A percentile compares a stretch with the other conserved stretches of the same genome.
Evolutionary conservation across 495 filamentous ascomycete species (phyloP).

Genomic region (Pyrenopolyporus hunteri): DNA sequence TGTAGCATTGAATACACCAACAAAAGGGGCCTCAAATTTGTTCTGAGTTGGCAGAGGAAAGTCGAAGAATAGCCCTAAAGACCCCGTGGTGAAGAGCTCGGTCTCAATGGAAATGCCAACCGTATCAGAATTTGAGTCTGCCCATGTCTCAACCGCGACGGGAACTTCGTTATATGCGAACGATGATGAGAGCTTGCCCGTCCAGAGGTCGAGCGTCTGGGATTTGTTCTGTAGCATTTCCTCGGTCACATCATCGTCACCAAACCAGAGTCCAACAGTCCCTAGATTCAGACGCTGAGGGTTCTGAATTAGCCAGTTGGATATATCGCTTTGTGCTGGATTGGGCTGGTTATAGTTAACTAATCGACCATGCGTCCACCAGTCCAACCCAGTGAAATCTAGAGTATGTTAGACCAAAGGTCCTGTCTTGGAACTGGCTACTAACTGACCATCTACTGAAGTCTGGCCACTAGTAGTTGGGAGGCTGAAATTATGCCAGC

Average conservation of each 20-base stretch:
- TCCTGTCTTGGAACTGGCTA: not conserved
- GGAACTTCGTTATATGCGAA: slow-evolving; percentile 49
- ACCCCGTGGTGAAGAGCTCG: slow-evolving; percentile 40
- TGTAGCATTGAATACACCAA: slow-evolving; percentile 54
- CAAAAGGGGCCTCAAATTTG: slow-evolving; percentile 57
- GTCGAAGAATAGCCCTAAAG: slow-evolving; percentile 57
- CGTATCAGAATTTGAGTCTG: slow-evolving; percentile 54
- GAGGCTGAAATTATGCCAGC: slow-evolving; percentile 64
- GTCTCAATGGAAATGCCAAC: slow-evolving; percentile 54
- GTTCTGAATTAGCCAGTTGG: slow-evolving; percentile 60
- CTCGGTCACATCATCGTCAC: slow-evolving; percentile 47
- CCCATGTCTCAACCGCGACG: slow-evolving; percentile 53
- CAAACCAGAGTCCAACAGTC: slow-evolving; percentile 55
- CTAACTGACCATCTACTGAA: slow-evolving; percentile 43
- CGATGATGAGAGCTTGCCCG: slow-evolving; percentile 52
- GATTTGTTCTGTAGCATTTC: slow-evolving; percentile 45
- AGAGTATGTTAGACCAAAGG: not conserved
- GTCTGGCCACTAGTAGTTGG: slow-evolving; percentile 52
- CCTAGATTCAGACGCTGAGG: slow-evolving; percentile 59
- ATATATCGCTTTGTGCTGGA: slow-evolving; percentile 56
- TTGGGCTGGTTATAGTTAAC: slow-evolving; percentile 61
- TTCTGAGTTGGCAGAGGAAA: slow-evolving; percentile 55
- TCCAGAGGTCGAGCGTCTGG: slow-evolving; percentile 57
- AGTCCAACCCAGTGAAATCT: slow-evolving; percentile 55
- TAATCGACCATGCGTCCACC: slow-evolving; percentile 61